Base-by-base conservation (phyloP, 1,284 basidiomycete genomes). In the Microbotryum scabiosae region DNA sequence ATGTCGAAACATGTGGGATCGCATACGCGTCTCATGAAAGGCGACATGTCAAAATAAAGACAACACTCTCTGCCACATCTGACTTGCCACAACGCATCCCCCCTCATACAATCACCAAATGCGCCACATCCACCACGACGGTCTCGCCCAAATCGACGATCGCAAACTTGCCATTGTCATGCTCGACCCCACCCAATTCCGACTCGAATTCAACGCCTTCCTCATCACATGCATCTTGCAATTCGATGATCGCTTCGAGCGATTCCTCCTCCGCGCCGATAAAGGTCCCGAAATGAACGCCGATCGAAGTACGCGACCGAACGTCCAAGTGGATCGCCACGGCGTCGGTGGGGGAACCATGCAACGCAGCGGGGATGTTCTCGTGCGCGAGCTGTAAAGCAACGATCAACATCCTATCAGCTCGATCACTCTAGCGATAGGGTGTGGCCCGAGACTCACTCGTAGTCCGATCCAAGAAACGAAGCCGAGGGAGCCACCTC, bases 301-400 rank as follows among this genome's bases (percentile, higher is more conserved):
- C 68, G 41, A 71, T 71, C 4, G 67, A 64, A 55, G 70, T 68
- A 20, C 62, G 62, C 9, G 65, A 68, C 16, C 64, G 58, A 4
- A 71, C 70, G 44, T 71, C 71, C 36, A 64, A 54, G 49, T 73
- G 72, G 16, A 73, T 72, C 51, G 63, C 60, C 4, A 73, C 66
- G 1, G 68, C 72, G 61, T 73, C 72, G 7, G 66, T 57, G 3
- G 72, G 72, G 5, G 66, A 66, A 10, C 69, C 72, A 48, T 73
- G 72, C 21, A 67, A 56, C 1, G 61, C 61, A 0, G 68, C 63
- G 7, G 64, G 53, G 26, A 70, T 64, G 28, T 64, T 68, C 56
- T 69, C 65, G 60, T 70, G 71, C 14, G 65, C 57, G 0, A 73
- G 58, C 71, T 73, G 57, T 16, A 16, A 20, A n/a, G 5, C 4